phyloP scores from a whole-genome alignment of 2,329 filamentous ascomycete species.

The Trichoderma semiorbis region DNA sequence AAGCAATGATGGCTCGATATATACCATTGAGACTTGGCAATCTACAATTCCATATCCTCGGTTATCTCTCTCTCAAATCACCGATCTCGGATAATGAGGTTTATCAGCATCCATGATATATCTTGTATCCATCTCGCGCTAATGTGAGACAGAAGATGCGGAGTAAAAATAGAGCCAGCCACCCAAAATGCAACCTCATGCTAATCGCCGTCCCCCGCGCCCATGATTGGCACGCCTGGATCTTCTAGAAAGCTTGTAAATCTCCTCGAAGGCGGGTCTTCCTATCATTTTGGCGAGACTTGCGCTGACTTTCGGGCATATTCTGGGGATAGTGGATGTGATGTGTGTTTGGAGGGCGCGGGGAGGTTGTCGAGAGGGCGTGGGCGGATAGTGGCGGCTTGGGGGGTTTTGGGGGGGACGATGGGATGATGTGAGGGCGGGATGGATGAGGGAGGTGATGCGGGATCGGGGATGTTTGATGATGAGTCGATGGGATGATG shows the following conservation, averaged over 20 bases:
- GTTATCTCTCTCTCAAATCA: neutral
- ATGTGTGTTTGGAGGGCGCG: conserved; percentile 13
- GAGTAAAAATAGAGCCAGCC: neutral
- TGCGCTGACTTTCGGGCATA: neutral
- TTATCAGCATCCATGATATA: neutral
- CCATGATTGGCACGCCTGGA: neutral
- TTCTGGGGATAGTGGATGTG: neutral
- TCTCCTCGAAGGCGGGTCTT: neutral
- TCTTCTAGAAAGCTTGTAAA: neutral
- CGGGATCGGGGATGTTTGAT: neutral
- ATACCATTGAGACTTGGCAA: neutral
- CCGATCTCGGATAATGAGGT: conserved; percentile 3
- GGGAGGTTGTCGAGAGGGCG: conserved; percentile 1
- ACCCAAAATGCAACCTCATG: neutral
- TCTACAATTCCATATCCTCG: neutral
- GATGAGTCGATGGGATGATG: too few species aligned
- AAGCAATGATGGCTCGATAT: neutral
- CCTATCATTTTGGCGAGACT: neutral
- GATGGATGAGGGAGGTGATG: neutral
- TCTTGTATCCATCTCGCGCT: neutral
- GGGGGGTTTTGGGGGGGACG: neutral
- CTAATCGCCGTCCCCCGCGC: neutral
- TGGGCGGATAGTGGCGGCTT: conserved; percentile 3
- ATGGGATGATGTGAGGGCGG: neutral
- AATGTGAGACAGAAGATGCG: neutral